Evolutionary conservation across 2,329 filamentous ascomycete genomes (phyloP).

Genomic region (Xylaria multiplex): DNA sequence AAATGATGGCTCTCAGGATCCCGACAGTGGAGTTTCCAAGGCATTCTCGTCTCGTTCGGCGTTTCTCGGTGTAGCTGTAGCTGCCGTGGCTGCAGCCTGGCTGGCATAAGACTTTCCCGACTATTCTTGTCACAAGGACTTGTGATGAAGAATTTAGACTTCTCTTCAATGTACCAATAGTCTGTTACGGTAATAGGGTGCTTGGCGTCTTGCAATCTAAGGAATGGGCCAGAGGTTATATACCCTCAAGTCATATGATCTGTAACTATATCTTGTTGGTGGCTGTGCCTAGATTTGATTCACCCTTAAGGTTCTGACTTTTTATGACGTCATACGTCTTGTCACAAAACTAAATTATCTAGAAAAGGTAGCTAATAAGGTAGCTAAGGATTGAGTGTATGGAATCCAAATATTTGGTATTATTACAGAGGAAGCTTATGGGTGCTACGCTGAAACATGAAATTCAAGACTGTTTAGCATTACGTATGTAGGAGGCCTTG

Average conservation of each 20-base stretch:
- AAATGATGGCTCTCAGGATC: slow-evolving; percentile 6
- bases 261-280: background rate
- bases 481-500: too few species aligned
- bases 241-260: background rate
- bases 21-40: slow-evolving; percentile 4
- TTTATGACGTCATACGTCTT: background rate
- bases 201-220: background rate
- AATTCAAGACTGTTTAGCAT: too few species aligned
- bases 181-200: background rate
- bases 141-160: background rate
- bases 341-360: background rate
- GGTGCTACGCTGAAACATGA: too few species aligned
- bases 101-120: background rate
- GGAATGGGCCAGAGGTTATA: background rate
- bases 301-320: background rate
- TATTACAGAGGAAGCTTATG: too few species aligned
- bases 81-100: slow-evolving; percentile 7
- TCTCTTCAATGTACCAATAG: slow-evolving; percentile 1
- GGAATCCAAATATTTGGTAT: too few species aligned
- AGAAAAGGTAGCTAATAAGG: background rate
- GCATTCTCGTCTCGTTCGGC: background rate
- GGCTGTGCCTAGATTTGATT: background rate
- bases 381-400: too few species aligned
- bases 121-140: background rate
- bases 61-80: slow-evolving; percentile 1